Evolutionary conservation across 345 rosid genomes (phyloP).

Genomic region (Arabidopsis suecica): DNA sequence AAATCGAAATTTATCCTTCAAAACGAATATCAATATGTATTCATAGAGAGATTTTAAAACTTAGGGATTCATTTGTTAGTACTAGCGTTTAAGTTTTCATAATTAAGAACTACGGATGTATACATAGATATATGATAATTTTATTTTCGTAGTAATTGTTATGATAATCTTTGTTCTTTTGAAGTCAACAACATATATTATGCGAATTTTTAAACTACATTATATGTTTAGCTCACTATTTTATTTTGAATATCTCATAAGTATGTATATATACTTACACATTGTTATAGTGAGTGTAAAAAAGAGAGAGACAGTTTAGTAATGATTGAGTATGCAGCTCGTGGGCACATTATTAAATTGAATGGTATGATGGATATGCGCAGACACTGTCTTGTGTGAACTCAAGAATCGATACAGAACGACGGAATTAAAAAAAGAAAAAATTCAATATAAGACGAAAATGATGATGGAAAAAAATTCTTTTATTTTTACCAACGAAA

Average conservation of each 20-base stretch:
- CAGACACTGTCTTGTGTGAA: slow-evolving; percentile 25
- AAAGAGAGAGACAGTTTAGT: slow-evolving; percentile 19
- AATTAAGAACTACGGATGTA: too few species aligned
- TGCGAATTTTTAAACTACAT: background rate
- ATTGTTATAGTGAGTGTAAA: background rate
- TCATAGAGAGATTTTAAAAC: background rate
- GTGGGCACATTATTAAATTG: slow-evolving; percentile 29
- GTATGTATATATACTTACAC: background rate
- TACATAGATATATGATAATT: background rate
- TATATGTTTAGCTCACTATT: too few species aligned
- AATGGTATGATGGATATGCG: slow-evolving; percentile 20
- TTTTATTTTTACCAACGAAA: background rate
- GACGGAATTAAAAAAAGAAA: background rate
- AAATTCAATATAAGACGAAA: slow-evolving; percentile 3
- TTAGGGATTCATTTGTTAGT: background rate
- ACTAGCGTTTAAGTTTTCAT: too few species aligned
- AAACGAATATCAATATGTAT: background rate
- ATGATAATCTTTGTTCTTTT: background rate
- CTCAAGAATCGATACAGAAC: background rate
- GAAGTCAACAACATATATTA: background rate
- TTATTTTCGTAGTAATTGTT: background rate
- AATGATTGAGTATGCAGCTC: slow-evolving; percentile 35
- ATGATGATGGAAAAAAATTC: background rate
- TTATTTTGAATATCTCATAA: too few species aligned
- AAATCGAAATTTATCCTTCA: background rate